Evolutionary conservation across 1,284 basidiomycete species (phyloP).

Genomic region (Trametes hirsuta): DNA sequence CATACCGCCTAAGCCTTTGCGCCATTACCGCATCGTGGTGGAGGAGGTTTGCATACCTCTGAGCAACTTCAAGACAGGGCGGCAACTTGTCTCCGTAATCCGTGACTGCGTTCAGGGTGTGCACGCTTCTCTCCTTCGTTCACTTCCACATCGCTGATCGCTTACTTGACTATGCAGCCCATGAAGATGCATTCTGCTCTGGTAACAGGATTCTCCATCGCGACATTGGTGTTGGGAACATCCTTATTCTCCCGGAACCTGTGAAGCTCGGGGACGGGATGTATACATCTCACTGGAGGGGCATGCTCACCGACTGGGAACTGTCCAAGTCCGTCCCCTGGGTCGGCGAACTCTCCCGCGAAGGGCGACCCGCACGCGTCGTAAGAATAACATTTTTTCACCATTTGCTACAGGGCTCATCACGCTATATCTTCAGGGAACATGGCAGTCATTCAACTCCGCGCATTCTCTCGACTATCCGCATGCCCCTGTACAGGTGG

Average conservation of each 20-base stretch:
- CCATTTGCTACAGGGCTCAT: background rate
- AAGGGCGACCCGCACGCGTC: background rate
- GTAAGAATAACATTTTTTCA: background rate
- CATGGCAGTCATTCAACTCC: background rate
- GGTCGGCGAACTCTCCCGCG: background rate
- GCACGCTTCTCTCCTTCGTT: background rate
- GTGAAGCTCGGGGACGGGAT: background rate
- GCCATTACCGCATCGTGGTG: constrained; percentile 13
- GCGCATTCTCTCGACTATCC: background rate
- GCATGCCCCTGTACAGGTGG: background rate
- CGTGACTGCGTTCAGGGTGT: background rate
- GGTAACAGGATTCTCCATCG: constrained; percentile 5
- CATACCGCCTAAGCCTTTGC: background rate
- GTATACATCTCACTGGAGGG: constrained; percentile 4
- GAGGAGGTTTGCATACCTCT: constrained; percentile 11
- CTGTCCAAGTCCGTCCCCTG: constrained; percentile 6
- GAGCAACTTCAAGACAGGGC: background rate
- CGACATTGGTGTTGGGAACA: constrained; percentile 15
- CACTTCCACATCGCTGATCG: background rate
- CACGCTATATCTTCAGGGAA: background rate
- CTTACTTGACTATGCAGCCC: background rate
- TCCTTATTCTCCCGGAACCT: constrained; percentile 8
- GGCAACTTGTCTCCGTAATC: background rate
- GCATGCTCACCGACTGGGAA: constrained; percentile 20
- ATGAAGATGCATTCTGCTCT: background rate